These are phyloP conservation scores for Senna siamea DNA, from an alignment of 306 rosid genomes.

Conservation along the genomic window DNA sequence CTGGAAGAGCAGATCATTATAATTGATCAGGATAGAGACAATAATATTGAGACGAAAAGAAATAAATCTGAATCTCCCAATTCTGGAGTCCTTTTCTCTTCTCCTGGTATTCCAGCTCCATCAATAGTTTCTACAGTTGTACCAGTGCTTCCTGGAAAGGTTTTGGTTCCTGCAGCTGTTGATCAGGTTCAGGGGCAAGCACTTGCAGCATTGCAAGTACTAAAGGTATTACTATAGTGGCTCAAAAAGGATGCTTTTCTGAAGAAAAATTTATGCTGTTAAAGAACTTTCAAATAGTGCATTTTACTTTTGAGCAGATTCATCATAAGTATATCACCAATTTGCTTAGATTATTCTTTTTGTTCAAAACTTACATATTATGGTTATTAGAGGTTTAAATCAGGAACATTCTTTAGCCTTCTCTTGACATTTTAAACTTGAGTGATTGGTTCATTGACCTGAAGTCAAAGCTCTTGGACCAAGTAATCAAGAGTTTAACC, in stretches of 20 bases:
- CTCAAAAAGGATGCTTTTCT: slow-evolving; percentile 24
- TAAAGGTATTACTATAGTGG: slow-evolving; percentile 62
- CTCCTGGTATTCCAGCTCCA: slow-evolving; percentile 97
- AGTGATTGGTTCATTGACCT: not conserved
- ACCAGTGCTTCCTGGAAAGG: slow-evolving; percentile 84
- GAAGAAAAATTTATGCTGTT: slow-evolving; percentile 24
- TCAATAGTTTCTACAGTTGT: slow-evolving; percentile 77
- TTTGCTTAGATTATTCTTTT: slow-evolving; percentile 10
- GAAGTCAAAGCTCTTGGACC: not conserved
- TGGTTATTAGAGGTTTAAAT: not conserved
- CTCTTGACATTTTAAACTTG: slow-evolving; percentile 3
- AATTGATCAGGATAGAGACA: slow-evolving; percentile 42
- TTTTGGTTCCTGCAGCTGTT: slow-evolving; percentile 88
- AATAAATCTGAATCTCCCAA: slow-evolving; percentile 57
- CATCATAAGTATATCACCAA: slow-evolving; percentile 16
- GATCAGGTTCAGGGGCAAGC: slow-evolving; percentile 99
- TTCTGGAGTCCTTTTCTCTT: slow-evolving; percentile 70
- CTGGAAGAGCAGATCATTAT: slow-evolving; percentile 48
- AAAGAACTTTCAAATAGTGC: slow-evolving; percentile 14
- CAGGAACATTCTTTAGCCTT: not conserved
- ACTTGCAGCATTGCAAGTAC: slow-evolving; percentile 83
- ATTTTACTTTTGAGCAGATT: slow-evolving; percentile 6
- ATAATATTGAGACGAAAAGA: slow-evolving; percentile 44
- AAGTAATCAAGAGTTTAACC: not conserved
- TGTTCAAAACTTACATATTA: not conserved